Evolutionary conservation across 2,329 filamentous ascomycete genomes (phyloP), one percentile per base, ranked within the genome.

Genomic region (Diaporthe ampelina): DNA sequence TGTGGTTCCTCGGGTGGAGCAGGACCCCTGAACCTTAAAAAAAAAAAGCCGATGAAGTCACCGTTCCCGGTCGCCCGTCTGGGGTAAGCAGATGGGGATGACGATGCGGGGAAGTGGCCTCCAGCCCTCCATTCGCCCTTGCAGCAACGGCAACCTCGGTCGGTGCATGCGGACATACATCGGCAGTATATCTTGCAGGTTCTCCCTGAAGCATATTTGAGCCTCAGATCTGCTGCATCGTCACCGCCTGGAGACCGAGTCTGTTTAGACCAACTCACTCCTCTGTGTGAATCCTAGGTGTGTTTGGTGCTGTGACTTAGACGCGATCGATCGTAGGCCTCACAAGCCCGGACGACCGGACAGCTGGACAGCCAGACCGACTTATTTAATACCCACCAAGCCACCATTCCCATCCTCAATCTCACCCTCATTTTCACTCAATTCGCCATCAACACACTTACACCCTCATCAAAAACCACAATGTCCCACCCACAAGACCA

Each of bases 401-500:
- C 21, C 37, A 2, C 19, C 6, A 1, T 43, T 48, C 9, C 13
- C 15, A 26, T 26, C 48, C 10, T 26, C 48, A 24, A 13, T 29
- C 37, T n/a, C 24, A 17, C 15, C 8, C 26, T n/a, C 26, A 35
- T 15, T n/a, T 32, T 67, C 43, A 48, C 26, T 13, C 6, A n/a
- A 35, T 21, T 7, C 26, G 15, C 8, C 48, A 68, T 21, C 19
- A 4, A 40, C n/a, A n/a, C n/a, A n/a, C n/a, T n/a, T n/a, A n/a
- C n/a, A n/a, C n/a, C n/a, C n/a, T n/a, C n/a, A n/a, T n/a, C n/a
- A n/a, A n/a, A n/a, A n/a, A n/a, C n/a, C n/a, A 79, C 57, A 45
- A 82, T 82, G 81, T 73, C 76, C 63, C 83, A 86, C 77, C 82
- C 82, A n/a, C 89, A 91, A 78, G 88, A 91, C 77, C 84, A 86